Evolutionary conservation across 164 flowering plant species (phyloP), one percentile per base, ranked within the genome.

Genomic region (Stephania cephalantha): DNA sequence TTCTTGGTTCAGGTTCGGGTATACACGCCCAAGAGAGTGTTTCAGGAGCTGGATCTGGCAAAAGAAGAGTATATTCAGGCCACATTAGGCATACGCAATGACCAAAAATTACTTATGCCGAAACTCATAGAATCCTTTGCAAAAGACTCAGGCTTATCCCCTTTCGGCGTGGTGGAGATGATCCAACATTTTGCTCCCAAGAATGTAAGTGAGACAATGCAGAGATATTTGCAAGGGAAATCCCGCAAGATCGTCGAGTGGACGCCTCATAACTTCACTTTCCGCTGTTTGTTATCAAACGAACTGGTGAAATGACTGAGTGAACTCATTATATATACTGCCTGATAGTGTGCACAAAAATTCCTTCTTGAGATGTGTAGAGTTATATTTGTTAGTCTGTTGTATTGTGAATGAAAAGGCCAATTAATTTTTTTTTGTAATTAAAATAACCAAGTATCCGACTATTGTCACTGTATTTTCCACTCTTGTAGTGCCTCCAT

Each of bases 61-160:
- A 93, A 89, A 81, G 96, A 90, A 66, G 99, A 95, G 80, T 95
- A 87, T 78, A 81, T 95, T 18, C 84, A 88, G n/a, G 93, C 96
- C 20, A 88, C 89, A 7, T 83, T 90, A 73, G 90, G 91, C 25
- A 76, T 90, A 17, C 83, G 86, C 61, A 89, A 88, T 73, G 93
- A 90, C 74, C 87, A 85, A 20, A 91, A 87, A 78, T 76, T 95
- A 31, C 82, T 90, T 64, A 71, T 95, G 70, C 98, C 99, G 6
- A 95, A 92, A 85, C 78, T 88, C 13, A 82, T 95, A 3, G 96
- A 93, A 77, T 86, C 89, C 9, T 95, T 79, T 81, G 90, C 89
- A 7, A 95, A 91, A 80, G 97, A 92, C 71, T 84, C 91, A 9
- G 84, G 85, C 52, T 80, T 95, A 75, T 84, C 86, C 75, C 81